Evolutionary conservation across 768 basidiomycete genomes (phyloP).

Genomic region (Naganishia onofrii): DNA sequence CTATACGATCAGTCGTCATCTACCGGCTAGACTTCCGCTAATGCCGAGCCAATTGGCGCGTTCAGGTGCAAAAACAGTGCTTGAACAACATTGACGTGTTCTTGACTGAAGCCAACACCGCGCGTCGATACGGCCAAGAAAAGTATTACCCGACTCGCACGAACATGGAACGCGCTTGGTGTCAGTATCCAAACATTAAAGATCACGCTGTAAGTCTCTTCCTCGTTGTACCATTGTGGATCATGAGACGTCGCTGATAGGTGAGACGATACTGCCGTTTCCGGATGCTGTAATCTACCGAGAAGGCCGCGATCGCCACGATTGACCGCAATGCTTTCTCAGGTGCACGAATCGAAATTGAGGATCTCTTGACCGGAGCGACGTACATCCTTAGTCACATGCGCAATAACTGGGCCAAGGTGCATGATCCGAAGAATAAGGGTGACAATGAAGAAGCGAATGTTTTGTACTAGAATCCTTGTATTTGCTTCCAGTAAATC

Average conservation of each 20-base stretch:
- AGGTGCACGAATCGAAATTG: neutral
- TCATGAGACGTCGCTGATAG: neutral
- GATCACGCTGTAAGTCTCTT: neutral
- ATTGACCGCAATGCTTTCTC: neutral
- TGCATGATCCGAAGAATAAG: neutral
- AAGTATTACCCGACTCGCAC: too few relatives aligned
- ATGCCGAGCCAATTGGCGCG: too few relatives aligned
- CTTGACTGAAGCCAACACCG: too few relatives aligned
- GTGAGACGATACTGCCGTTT: neutral
- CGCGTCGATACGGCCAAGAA: too few relatives aligned
- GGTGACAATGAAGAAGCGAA: neutral
- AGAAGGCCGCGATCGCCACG: slow-evolving; percentile 3
- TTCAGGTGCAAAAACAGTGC: too few relatives aligned
- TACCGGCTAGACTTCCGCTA: too few relatives aligned
- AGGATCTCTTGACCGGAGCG: neutral
- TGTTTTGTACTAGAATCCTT: slow-evolving; percentile 1
- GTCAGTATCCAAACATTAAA: neutral
- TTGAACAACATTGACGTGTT: too few relatives aligned
- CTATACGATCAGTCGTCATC: too few relatives aligned
- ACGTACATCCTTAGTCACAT: neutral
- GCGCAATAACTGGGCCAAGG: slow-evolving; percentile 2
- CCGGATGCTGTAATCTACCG: too few relatives aligned
- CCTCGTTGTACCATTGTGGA: neutral
- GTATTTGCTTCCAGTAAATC: neutral
- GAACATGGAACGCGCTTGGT: neutral